Conservation (phyloP, 2,329 filamentous ascomycete species). For the Raffaelea ambrosiae region DNA sequence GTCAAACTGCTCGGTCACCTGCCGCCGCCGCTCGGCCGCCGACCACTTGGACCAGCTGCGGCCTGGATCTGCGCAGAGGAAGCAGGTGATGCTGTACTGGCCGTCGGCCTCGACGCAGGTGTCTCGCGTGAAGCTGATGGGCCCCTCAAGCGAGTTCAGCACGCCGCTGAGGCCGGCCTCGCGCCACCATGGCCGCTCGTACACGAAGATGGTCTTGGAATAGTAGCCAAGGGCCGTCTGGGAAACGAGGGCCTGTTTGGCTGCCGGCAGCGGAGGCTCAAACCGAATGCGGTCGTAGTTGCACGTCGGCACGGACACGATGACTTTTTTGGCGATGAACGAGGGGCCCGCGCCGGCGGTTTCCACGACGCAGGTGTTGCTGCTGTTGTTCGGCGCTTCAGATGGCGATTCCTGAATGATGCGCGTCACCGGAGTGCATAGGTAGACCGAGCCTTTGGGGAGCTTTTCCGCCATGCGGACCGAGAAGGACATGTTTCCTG, state of each 20-base stretch:
- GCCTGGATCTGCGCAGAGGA: neutral
- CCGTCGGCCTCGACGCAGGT: neutral
- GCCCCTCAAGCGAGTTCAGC: neutral
- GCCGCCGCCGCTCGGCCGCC: neutral
- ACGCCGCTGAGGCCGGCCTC: neutral
- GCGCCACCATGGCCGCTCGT: neutral
- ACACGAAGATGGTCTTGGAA: neutral
- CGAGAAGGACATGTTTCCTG: conserved; percentile 15
- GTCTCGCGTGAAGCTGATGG: neutral
- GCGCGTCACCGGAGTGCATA: conserved; percentile 4
- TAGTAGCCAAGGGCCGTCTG: neutral
- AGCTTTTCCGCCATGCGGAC: conserved; percentile 1
- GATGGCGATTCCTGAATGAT: conserved; percentile 1
- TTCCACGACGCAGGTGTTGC: neutral
- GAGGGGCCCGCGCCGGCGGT: neutral
- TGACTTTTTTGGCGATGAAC: neutral
- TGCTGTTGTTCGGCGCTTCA: too few relatives aligned
- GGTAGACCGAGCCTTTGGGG: neutral
- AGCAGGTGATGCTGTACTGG: neutral
- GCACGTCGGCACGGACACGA: neutral
- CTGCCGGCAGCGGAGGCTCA: neutral
- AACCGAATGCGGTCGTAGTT: neutral
- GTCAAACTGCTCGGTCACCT: neutral
- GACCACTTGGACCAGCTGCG: neutral
- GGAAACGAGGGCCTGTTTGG: neutral